Evolutionary conservation across 306 rosid genomes (phyloP).

Genomic region (Rosa multiflora): DNA sequence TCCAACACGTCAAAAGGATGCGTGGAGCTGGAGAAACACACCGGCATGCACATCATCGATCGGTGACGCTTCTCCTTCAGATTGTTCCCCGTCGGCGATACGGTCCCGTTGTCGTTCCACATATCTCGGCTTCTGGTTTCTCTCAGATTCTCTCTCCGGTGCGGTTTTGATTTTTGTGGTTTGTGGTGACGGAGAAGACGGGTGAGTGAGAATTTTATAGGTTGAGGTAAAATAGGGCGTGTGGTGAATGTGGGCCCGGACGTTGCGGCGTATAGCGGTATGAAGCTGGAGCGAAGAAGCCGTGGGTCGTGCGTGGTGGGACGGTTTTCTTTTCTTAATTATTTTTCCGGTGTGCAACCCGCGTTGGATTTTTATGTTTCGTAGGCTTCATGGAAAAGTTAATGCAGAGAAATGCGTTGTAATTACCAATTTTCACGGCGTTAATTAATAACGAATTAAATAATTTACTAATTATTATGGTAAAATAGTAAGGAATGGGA

Average conservation of each 20-base stretch:
- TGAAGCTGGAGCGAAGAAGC: conserved; percentile 25
- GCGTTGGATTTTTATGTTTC: neutral
- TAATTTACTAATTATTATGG: neutral
- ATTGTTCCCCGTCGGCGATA: neutral
- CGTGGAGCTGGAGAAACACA: conserved; percentile 26
- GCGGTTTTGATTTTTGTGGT: neutral
- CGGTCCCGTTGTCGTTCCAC: conserved; percentile 16
- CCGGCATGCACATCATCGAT: conserved; percentile 15
- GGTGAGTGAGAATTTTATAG: neutral
- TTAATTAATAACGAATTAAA: neutral
- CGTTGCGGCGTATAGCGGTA: conserved; percentile 1
- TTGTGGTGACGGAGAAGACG: neutral
- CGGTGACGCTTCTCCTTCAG: conserved; percentile 14
- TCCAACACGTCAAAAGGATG: conserved; percentile 20
- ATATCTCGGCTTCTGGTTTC: neutral
- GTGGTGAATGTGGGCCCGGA: conserved; percentile 6
- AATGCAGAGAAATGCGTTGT: neutral
- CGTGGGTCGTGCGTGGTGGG: conserved; percentile 43
- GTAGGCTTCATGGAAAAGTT: neutral
- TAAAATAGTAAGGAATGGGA: neutral
- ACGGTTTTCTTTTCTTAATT: conserved; percentile 14
- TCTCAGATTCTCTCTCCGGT: neutral
- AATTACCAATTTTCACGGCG: neutral
- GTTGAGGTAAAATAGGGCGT: neutral
- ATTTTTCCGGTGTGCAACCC: conserved; percentile 8